phyloP scores from a whole-genome alignment of 1,284 basidiomycete species.

The Apiotrichum veenhuisii region DNA sequence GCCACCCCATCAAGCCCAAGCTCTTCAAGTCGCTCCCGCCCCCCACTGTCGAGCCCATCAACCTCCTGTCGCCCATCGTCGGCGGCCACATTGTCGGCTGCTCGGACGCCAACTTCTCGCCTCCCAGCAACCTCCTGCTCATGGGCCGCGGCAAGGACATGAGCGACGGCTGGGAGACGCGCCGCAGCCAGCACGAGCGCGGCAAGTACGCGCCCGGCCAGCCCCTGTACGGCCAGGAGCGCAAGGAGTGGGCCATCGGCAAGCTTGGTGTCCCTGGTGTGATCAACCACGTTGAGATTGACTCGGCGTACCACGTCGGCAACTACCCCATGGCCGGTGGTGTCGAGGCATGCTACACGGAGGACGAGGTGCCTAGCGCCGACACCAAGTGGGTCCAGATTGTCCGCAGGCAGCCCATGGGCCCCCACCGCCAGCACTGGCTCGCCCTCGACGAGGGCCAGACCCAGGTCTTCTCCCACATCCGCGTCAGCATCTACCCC shows the following conservation, averaged over 20 bases:
- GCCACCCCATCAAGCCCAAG: constrained; percentile 61
- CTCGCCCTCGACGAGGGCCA: constrained; percentile 70
- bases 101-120: constrained; percentile 88
- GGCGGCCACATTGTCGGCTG: constrained; percentile 62
- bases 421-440: constrained; percentile 84
- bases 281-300: constrained; percentile 77
- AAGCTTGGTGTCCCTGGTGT: constrained; percentile 71
- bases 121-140: constrained; percentile 83
- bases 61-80: constrained; percentile 85
- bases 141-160: constrained; percentile 88
- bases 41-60: constrained; percentile 55
- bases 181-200: constrained; percentile 68
- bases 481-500: constrained; percentile 84
- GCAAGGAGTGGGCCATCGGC: constrained; percentile 85
- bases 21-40: constrained; percentile 51
- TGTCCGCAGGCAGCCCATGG: constrained; percentile 72
- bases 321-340: constrained; percentile 76
- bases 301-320: constrained; percentile 93
- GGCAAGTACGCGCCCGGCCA: constrained; percentile 54
- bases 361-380: constrained; percentile 34
- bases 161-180: constrained; percentile 99
- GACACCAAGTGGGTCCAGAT: constrained; percentile 67
- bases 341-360: constrained; percentile 29
- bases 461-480: constrained; percentile 67
- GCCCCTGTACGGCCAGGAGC: constrained; percentile 57